Evolutionary conservation across 768 basidiomycete genomes (phyloP), one percentile per base, ranked within the genome.

Genomic region (Daedaleopsis nitida): DNA sequence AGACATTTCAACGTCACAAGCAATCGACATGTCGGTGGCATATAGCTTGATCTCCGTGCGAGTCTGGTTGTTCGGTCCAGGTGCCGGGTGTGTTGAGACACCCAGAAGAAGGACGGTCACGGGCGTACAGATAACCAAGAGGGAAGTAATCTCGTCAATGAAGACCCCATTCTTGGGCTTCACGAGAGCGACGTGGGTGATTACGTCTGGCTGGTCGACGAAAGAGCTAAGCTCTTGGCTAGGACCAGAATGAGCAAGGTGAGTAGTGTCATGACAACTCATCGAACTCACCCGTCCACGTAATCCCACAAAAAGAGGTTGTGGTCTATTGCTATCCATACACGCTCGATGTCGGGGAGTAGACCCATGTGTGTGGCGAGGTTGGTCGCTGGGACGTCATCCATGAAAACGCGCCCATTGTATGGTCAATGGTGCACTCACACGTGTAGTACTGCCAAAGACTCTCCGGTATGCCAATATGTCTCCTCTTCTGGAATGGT

Each of bases 261-360:
- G 21, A 13, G 23, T 24, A 57, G 57, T 52, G 24, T 54, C 27
- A n/a, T 12, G 2, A 10, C 37, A 23, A 3, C 57, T 24, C 58
- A 44, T 55, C 43, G 5, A 44, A 78, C 89, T 58, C 66, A 96
- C 96, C 94, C 93, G 66, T 96, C 92, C 38, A 87, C 78, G 72
- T 97, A 99, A 74, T 99, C 94, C 97, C 97, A 98, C 23, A 99
- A 78, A 69, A 97, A 92, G 37, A 99, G 80, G 68, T 93, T 92
- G 73, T 95, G 88, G 76, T 98, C 94, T 59, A 96, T 90, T 11
- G 93, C 90, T 65, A 98, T 90, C 94, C 95, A 99, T 0, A 91
- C 95, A 49, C 94, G 85, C 67, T 96, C 94, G 63, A 98, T 92
- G 68, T 96, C 92, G 24, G 94, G 88, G 71, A 98, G 83, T 55